phyloP scores from a whole-genome alignment of 768 basidiomycete genomes.

The Hydnum rufescens region DNA sequence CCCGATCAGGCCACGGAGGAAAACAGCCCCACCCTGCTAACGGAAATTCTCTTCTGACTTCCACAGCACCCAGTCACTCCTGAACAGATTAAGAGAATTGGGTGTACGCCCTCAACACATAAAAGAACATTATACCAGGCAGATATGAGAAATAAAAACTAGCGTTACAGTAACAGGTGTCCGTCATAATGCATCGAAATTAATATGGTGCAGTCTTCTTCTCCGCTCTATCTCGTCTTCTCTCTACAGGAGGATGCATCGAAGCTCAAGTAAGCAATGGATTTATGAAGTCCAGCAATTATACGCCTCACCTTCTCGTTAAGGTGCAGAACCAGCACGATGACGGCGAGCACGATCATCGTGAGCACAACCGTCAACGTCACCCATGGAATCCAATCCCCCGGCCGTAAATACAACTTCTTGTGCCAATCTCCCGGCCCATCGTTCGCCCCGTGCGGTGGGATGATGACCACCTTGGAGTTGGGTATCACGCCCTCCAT shows the following conservation, averaged over 20 bases:
- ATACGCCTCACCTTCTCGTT: conserved; percentile 58
- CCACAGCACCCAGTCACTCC: too few species aligned
- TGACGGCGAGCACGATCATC: conserved; percentile 50
- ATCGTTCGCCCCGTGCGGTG: conserved; percentile 25
- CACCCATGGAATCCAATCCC: conserved; percentile 96
- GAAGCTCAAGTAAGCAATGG: conserved; percentile 5
- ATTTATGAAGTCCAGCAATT: neutral
- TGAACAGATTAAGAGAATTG: too few species aligned
- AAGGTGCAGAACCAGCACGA: conserved; percentile 72
- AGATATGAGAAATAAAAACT: too few species aligned
- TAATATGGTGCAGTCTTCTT: conserved; percentile 83
- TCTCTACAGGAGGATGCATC: conserved; percentile 34
- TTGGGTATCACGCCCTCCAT: conserved; percentile 98
- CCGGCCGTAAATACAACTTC: conserved; percentile 79
- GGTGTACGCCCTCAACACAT: too few species aligned
- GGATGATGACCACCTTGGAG: conserved; percentile 88
- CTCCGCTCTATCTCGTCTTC: conserved; percentile 87
- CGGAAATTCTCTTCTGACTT: too few species aligned
- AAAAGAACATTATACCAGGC: too few species aligned
- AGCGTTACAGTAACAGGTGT: conserved; percentile 3
- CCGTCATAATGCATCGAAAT: conserved; percentile 85
- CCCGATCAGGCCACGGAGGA: too few species aligned
- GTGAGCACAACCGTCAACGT: conserved; percentile 67
- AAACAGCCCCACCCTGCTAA: too few species aligned
- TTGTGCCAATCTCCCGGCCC: conserved; percentile 50